These are phyloP conservation scores for Canna indica DNA, from an alignment of 176 grass and related monocot genomes.

Conservation along the genomic window DNA sequence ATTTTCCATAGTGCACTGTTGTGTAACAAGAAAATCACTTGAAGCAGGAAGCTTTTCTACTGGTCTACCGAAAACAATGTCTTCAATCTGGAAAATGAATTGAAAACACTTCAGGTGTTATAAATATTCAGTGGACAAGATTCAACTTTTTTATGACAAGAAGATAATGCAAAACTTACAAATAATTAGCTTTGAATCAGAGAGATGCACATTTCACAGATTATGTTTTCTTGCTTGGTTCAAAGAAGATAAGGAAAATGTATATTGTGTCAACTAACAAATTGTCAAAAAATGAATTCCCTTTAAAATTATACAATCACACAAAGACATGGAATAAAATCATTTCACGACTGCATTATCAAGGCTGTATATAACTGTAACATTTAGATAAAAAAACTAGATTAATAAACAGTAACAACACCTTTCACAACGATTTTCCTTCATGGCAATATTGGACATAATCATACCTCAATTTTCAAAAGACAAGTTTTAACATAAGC, in stretches of 20 bases:
- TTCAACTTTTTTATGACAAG: background rate
- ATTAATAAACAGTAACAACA: no score
- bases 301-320: no score
- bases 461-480: no score
- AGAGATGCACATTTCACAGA: background rate
- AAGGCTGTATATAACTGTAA: no score
- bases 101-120: background rate
- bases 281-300: background rate
- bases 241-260: background rate
- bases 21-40: background rate
- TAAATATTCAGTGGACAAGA: background rate
- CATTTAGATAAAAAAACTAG: no score
- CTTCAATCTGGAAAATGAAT: background rate
- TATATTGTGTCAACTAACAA: background rate
- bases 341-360: no score
- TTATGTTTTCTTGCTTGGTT: background rate
- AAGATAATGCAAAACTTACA: background rate
- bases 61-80: background rate
- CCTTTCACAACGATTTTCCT: no score
- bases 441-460: no score
- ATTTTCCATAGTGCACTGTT: background rate
- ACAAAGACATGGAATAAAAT: no score
- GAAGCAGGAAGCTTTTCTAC: background rate
- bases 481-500: no score
- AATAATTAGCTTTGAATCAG: background rate